phyloP scores from a whole-genome alignment of 495 filamentous ascomycete genomes.

The Penicillium odoratum region DNA sequence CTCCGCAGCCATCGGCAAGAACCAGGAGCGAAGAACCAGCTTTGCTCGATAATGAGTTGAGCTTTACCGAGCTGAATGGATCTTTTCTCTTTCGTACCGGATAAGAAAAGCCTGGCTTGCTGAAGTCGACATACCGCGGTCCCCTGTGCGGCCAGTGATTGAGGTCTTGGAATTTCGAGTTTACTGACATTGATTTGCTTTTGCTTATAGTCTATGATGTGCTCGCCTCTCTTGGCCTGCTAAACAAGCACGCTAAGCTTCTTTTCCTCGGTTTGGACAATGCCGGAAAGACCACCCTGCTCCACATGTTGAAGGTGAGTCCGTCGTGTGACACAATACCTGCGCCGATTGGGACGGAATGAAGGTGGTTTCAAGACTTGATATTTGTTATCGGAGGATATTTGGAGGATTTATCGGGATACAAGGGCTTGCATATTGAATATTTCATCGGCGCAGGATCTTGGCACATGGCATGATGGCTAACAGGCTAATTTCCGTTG shows the following conservation, averaged over 20 bases:
- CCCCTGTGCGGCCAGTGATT: constrained; percentile 19
- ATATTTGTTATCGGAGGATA: not conserved
- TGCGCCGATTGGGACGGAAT: not conserved
- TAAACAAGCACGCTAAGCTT: constrained; percentile 96
- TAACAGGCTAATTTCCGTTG: not conserved
- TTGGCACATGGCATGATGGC: constrained; percentile 6
- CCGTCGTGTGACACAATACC: not conserved
- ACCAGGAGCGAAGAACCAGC: not conserved
- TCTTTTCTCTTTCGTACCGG: not conserved
- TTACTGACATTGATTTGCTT: constrained; percentile 14
- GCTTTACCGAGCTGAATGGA: not conserved
- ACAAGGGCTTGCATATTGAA: not conserved
- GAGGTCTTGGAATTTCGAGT: constrained; percentile 1
- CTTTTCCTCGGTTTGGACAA: constrained; percentile 95
- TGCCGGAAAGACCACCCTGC: constrained; percentile 92
- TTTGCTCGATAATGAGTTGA: not conserved
- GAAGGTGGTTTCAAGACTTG: not conserved
- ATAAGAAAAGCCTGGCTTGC: not conserved
- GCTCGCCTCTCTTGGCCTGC: constrained; percentile 82
- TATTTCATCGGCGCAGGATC: not conserved
- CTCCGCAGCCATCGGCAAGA: constrained; percentile 8
- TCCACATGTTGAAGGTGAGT: constrained; percentile 90
- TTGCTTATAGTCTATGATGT: constrained; percentile 80
- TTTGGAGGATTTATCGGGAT: not conserved
- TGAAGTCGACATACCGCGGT: constrained; percentile 13